Evolutionary conservation across 768 basidiomycete genomes (phyloP).

Genomic region (Albatrellus ellisii): DNA sequence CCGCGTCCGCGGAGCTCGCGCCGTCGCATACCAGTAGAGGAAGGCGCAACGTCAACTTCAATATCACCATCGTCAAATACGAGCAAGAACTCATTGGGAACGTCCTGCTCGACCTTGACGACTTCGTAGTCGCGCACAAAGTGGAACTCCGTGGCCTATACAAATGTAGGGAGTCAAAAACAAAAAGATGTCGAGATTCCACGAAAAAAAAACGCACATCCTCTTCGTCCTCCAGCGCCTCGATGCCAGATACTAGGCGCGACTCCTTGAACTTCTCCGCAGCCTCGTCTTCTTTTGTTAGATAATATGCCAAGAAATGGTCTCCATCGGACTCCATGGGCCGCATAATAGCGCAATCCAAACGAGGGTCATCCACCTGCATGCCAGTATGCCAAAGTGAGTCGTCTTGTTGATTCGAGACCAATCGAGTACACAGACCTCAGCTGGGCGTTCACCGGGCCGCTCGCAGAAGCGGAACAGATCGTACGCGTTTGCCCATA

Average conservation of each 20-base stretch:
- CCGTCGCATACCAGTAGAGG: constrained; percentile 11
- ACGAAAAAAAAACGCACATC: constrained; percentile 28
- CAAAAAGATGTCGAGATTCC: neutral
- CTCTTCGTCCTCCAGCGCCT: constrained; percentile 29
- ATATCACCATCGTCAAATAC: constrained; percentile 47
- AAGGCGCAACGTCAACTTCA: constrained; percentile 22
- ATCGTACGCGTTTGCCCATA: constrained; percentile 87
- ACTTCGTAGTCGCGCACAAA: constrained; percentile 81
- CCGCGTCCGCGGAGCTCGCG: constrained; percentile 33
- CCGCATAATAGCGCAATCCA: constrained; percentile 77
- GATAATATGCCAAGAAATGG: constrained; percentile 78
- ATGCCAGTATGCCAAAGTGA: neutral
- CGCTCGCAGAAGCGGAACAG: constrained; percentile 77
- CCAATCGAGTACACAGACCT: constrained; percentile 31
- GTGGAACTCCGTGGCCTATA: constrained; percentile 56
- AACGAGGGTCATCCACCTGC: constrained; percentile 62
- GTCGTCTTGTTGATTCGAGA: neutral
- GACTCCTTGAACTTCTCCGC: constrained; percentile 36
- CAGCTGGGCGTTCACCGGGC: constrained; percentile 63
- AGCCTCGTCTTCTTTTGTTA: constrained; percentile 62
- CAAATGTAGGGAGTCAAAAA: neutral
- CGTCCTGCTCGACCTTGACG: constrained; percentile 76
- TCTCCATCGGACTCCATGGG: constrained; percentile 85
- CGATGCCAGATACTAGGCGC: constrained; percentile 39
- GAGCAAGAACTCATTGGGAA: constrained; percentile 72